Evolutionary conservation across 1,284 basidiomycete genomes (phyloP), one percentile per base, ranked within the genome.

Genomic region (Boletus calvinii): DNA sequence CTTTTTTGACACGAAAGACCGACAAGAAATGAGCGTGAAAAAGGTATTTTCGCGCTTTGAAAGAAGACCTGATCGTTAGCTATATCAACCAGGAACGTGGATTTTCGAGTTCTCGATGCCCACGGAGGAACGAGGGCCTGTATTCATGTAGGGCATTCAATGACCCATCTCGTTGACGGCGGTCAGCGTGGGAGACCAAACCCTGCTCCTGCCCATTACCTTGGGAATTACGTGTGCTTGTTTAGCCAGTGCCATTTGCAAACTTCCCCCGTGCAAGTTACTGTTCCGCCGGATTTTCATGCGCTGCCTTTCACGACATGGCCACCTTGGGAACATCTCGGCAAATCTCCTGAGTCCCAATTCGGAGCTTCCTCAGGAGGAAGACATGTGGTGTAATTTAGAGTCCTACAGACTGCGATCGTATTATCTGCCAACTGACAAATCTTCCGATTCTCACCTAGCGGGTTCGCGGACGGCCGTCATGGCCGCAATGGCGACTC

Each of bases 231-330:
- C 42, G 47, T 51, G 39, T 35, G 9, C 35, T 38, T 37, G 20
- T 46, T 49, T 17, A 39, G 36, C 37, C 30, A 48, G 31, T 8
- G 17, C 44, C 26, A 32, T 50, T 53, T 40, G 30, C 30, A 41
- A 46, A 45, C 53, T 43, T 53, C n/a, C 18, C 48, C 48, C 41
- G 46, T 44, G 34, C 32, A 44, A 24, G 6, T 26, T 26, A 26
- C 20, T 42, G 42, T 51, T 64, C 67, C 64, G 52, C 66, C 66
- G 52, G 64, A 68, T 59, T 55, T 69, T 55, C 64, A 58, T 53
- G 57, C 29, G 43, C 52, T 26, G 37, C 11, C 43, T 41, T 54
- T 53, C 42, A 56, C 53, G 47, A 50, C 34, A 44, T 54, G 54
- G 41, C 48, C 50, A 46, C 52, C 62, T 62, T 65, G 63, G 54